A percentile compares a stretch with the other conserved stretches of the same genome.
phyloP scores from a whole-genome alignment of 352 stramenopile species.

The Phytophthora europaea region DNA sequence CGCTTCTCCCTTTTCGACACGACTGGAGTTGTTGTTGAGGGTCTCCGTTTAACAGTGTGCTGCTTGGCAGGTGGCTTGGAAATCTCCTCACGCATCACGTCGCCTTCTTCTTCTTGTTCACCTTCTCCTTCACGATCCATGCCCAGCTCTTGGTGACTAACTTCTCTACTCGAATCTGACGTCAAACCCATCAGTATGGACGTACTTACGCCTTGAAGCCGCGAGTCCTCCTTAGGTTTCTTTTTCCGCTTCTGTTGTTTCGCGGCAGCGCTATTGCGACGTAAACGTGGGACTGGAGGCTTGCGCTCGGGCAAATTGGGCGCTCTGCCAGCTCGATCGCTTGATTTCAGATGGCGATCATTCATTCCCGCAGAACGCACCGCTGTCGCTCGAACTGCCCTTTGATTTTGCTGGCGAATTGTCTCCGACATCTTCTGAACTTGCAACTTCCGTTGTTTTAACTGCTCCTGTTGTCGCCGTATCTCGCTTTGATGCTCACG shows the following conservation, averaged over 20 bases:
- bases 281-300: constrained; percentile 67
- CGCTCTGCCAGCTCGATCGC: constrained; percentile 1
- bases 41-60: constrained; percentile 25
- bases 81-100: background rate
- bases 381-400: constrained; percentile 14
- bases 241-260: constrained; percentile 23
- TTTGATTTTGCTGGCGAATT: constrained; percentile 68
- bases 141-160: background rate
- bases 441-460: constrained; percentile 51
- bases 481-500: constrained; percentile 44
- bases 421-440: constrained; percentile 60
- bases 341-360: background rate
- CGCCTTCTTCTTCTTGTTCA: background rate
- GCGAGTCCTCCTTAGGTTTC: constrained; percentile 13
- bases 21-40: constrained; percentile 5
- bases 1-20: constrained; percentile 28
- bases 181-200: constrained; percentile 33
- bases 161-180: background rate
- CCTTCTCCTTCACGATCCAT: background rate
- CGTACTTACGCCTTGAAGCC: constrained; percentile 26
- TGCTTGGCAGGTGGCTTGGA: background rate
- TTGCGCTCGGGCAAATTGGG: constrained; percentile 50
- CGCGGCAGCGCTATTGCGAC: constrained; percentile 12
- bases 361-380: background rate
- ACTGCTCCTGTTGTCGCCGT: constrained; percentile 33